phyloP scores from a whole-genome alignment of 1,284 basidiomycete species.

The Microbotryum intermedium region DNA sequence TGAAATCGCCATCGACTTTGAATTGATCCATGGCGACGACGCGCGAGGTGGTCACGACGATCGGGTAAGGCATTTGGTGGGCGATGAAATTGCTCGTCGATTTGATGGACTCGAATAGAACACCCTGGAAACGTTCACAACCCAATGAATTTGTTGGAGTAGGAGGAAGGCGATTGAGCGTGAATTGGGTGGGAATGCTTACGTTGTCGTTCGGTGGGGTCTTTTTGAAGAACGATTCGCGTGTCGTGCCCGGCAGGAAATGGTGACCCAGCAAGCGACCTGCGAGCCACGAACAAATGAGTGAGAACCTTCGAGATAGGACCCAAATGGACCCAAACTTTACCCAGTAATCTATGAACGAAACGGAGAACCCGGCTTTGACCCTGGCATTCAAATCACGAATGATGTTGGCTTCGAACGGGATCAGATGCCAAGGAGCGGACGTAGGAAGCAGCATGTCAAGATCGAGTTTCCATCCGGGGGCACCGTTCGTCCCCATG shows the following conservation, averaged over 20 bases:
- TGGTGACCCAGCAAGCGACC: too few relatives aligned
- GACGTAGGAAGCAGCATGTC: constrained; percentile 14
- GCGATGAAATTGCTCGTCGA: constrained; percentile 21
- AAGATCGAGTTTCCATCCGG: constrained; percentile 16
- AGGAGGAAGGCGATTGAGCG: too few relatives aligned
- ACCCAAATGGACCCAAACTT: rapidly evolving
- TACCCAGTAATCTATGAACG: constrained; percentile 11
- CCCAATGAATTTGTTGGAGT: too few relatives aligned
- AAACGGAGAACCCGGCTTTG: constrained; percentile 28
- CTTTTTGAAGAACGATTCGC: too few relatives aligned
- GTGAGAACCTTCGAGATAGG: too few relatives aligned
- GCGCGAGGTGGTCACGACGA: constrained; percentile 26
- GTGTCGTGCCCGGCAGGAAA: too few relatives aligned
- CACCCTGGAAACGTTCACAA: constrained; percentile 2
- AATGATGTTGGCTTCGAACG: constrained; percentile 15
- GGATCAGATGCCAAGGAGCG: constrained; percentile 10
- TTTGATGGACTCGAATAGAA: constrained; percentile 24
- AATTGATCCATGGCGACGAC: constrained; percentile 4
- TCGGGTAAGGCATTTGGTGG: constrained; percentile 28
- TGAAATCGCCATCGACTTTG: constrained; percentile 1
- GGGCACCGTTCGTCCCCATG: constrained; percentile 13
- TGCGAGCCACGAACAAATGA: too few relatives aligned
- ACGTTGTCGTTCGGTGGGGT: too few relatives aligned
- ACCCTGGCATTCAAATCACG: constrained; percentile 24
- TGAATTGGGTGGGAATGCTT: too few relatives aligned